Conservation (phyloP, 1,284 basidiomycete species). For the Golubevia sp. region DNA sequence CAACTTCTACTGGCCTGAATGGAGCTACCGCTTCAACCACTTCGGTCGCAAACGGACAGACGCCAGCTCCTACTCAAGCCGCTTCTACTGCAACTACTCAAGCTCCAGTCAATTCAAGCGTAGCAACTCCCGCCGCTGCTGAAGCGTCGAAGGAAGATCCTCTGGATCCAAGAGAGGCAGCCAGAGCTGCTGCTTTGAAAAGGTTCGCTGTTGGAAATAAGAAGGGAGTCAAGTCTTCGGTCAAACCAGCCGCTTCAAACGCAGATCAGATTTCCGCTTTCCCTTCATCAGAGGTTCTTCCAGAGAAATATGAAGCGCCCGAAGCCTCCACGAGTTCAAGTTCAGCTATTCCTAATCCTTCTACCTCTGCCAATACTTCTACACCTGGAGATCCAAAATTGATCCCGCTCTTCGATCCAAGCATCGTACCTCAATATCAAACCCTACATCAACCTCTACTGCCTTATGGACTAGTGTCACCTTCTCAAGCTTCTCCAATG, state of each 20-base stretch:
- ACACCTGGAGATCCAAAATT: conserved; percentile 10
- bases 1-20: not conserved
- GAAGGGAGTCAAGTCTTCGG: too few species aligned
- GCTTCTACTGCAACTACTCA: too few species aligned
- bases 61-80: too few species aligned
- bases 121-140: not conserved
- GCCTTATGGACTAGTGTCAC: conserved; percentile 4
- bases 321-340: too few species aligned
- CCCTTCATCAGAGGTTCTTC: too few species aligned
- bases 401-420: conserved; percentile 33
- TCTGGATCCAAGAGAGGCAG: not conserved
- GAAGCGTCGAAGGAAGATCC: not conserved
- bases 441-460: conserved; percentile 7
- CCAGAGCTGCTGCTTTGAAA: not conserved
- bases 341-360: too few species aligned
- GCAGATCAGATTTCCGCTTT: too few species aligned
- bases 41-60: not conserved
- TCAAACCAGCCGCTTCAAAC: too few species aligned
- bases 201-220: not conserved
- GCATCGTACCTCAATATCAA: conserved; percentile 16
- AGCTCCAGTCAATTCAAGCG: too few species aligned
- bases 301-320: too few species aligned
- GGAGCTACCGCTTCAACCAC: not conserved
- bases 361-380: too few species aligned
- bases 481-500: not conserved